Conservation (phyloP, 2,329 filamentous ascomycete species). For the Nothophaeocryptopus gaeumannii region DNA sequence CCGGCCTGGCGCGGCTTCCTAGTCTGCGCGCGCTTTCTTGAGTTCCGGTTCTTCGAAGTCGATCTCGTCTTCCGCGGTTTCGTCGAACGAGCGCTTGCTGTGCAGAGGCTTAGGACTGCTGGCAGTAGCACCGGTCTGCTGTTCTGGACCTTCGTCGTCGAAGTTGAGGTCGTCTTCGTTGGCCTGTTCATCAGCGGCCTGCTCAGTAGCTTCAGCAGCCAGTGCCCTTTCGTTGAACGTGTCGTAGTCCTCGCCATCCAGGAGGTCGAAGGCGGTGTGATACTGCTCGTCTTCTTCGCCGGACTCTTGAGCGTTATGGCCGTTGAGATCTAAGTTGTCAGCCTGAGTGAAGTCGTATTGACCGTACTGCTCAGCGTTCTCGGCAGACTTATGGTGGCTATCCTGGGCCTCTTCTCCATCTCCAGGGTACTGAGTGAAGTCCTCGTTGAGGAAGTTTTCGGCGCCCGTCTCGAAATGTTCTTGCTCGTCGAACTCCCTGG, state of each 20-base stretch:
- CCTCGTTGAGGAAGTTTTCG: constrained; percentile 17
- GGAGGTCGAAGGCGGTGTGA: constrained; percentile 20
- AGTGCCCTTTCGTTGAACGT: constrained; percentile 15
- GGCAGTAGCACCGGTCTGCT: constrained; percentile 3
- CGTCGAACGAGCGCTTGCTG: constrained; percentile 34
- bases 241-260: constrained; percentile 22
- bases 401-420: constrained; percentile 10
- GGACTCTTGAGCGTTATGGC: constrained; percentile 9
- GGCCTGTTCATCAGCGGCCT: neutral
- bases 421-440: constrained; percentile 9
- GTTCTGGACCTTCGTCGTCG: constrained; percentile 17
- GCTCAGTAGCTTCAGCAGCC: constrained; percentile 2
- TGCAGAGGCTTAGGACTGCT: constrained; percentile 22
- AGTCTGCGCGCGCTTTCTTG: constrained; percentile 26
- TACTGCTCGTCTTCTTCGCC: constrained; percentile 23
- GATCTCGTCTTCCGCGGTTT: constrained; percentile 26
- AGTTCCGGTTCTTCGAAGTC: constrained; percentile 27
- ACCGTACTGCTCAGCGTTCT: constrained; percentile 8
- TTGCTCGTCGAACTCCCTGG: neutral
- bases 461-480: constrained; percentile 10
- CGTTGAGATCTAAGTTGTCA: constrained; percentile 13
- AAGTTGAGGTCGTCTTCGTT: constrained; percentile 29
- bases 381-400: constrained; percentile 1
- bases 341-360: constrained; percentile 3
- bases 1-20: too few species aligned